These are phyloP conservation scores for Steccherinum ochraceum DNA, from an alignment of 768 basidiomycete species.

Conservation along the genomic window DNA sequence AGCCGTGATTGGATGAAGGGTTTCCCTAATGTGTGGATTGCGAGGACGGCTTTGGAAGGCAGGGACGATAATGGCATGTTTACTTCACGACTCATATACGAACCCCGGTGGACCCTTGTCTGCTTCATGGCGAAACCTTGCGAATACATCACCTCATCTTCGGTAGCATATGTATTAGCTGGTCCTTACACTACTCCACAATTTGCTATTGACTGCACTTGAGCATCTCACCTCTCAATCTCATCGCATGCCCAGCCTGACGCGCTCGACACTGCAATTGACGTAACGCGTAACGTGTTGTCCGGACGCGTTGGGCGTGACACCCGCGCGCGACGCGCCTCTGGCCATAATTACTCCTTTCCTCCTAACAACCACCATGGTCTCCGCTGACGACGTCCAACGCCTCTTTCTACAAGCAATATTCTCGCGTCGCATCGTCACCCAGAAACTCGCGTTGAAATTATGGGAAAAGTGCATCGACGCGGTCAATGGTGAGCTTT, in stretches of 20 bases:
- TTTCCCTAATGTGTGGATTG: too few species aligned
- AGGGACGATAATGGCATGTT: neutral
- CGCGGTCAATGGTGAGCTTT: constrained; percentile 53
- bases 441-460: constrained; percentile 54
- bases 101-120: neutral
- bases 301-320: constrained; percentile 1
- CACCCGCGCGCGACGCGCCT: constrained; percentile 20
- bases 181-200: too few species aligned
- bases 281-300: neutral
- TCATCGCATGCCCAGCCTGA: neutral
- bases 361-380: constrained; percentile 27
- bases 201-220: too few species aligned
- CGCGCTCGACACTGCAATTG: neutral
- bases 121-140: neutral
- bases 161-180: neutral
- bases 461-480: constrained; percentile 66
- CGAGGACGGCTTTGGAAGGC: neutral
- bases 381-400: constrained; percentile 56
- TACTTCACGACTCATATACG: neutral
- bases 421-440: constrained; percentile 62
- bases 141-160: neutral
- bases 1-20: constrained; percentile 33
- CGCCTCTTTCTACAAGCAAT: constrained; percentile 77
- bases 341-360: constrained; percentile 7
- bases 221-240: too few species aligned